Evolutionary conservation across 148 eudicot species (phyloP).

Genomic region (Vaccinium corymbosum): DNA sequence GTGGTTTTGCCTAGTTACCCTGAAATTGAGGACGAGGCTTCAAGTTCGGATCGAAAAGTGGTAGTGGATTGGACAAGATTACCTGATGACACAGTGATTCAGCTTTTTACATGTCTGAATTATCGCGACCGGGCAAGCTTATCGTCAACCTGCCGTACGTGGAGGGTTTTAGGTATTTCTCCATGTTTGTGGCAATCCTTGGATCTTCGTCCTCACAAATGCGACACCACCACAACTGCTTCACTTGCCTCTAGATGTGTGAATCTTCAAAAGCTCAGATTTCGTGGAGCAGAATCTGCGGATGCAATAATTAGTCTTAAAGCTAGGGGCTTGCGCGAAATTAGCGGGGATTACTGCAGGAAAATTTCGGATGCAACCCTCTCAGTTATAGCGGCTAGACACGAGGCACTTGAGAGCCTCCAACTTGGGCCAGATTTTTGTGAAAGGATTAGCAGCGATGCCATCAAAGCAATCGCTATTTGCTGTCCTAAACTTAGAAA

Average conservation of each 20-base stretch:
- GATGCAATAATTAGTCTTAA: slow-evolving; percentile 58
- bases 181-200: slow-evolving; percentile 81
- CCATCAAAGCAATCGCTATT: slow-evolving; percentile 66
- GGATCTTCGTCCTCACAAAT: slow-evolving; percentile 80
- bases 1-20: slow-evolving; percentile 30
- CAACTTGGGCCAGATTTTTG: slow-evolving; percentile 86
- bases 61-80: slow-evolving; percentile 78
- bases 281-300: slow-evolving; percentile 85
- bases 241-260: slow-evolving; percentile 63
- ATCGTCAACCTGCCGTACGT: slow-evolving; percentile 64
- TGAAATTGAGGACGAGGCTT: slow-evolving; percentile 30
- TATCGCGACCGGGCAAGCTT: slow-evolving; percentile 84
- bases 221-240: slow-evolving; percentile 38
- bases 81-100: slow-evolving; percentile 84
- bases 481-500: slow-evolving; percentile 62
- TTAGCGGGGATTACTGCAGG: slow-evolving; percentile 79
- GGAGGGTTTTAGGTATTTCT: slow-evolving; percentile 61
- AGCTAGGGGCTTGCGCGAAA: slow-evolving; percentile 56
- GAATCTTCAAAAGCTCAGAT: slow-evolving; percentile 57
- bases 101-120: slow-evolving; percentile 71
- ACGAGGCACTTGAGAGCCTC: slow-evolving; percentile 64
- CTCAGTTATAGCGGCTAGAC: slow-evolving; percentile 68
- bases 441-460: slow-evolving; percentile 69
- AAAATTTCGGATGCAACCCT: slow-evolving; percentile 74
- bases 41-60: slow-evolving; percentile 22